phyloP scores from a whole-genome alignment of 106 monocot genomes.

The Allium cepa region DNA sequence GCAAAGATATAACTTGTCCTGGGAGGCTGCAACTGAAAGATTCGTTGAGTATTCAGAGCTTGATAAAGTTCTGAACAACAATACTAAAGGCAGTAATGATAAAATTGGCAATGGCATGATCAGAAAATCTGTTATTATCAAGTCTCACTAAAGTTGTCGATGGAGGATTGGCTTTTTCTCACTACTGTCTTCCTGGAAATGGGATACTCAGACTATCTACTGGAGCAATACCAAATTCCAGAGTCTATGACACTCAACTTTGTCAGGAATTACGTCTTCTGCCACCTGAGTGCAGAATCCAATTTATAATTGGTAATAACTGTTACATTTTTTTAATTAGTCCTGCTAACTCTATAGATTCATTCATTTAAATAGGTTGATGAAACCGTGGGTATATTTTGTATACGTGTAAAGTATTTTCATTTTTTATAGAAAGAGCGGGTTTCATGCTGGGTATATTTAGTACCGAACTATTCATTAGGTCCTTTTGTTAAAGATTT shows the following conservation, averaged over 20 bases:
- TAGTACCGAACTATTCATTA: too few species aligned
- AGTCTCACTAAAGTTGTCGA: conserved; percentile 52
- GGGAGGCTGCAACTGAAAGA: conserved; percentile 94
- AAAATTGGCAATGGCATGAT: background rate
- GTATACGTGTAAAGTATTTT: too few species aligned
- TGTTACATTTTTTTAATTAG: background rate
- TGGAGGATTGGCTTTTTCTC: conserved; percentile 79
- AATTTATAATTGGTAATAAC: conserved; percentile 58
- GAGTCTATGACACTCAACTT: conserved; percentile 72
- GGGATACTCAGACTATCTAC: conserved; percentile 72
- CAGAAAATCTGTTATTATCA: conserved; percentile 53
- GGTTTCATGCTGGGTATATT: too few species aligned
- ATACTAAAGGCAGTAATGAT: background rate
- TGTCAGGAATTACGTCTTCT: conserved; percentile 65
- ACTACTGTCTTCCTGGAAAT: conserved; percentile 79
- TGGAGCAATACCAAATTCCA: conserved; percentile 75
- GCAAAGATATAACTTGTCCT: conserved; percentile 1
- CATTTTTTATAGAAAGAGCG: too few species aligned
- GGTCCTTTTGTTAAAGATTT: too few species aligned
- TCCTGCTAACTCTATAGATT: too few species aligned
- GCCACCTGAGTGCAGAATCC: conserved; percentile 76
- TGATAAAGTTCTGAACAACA: conserved; percentile 42
- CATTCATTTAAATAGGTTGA: too few species aligned
- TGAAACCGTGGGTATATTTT: too few species aligned
- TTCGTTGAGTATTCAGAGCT: conserved; percentile 89